Percentiles rank a stretch among this genome's conserved stretches.
Conservation (phyloP, 2,329 filamentous ascomycete species). For the Aspergillus sp. region DNA sequence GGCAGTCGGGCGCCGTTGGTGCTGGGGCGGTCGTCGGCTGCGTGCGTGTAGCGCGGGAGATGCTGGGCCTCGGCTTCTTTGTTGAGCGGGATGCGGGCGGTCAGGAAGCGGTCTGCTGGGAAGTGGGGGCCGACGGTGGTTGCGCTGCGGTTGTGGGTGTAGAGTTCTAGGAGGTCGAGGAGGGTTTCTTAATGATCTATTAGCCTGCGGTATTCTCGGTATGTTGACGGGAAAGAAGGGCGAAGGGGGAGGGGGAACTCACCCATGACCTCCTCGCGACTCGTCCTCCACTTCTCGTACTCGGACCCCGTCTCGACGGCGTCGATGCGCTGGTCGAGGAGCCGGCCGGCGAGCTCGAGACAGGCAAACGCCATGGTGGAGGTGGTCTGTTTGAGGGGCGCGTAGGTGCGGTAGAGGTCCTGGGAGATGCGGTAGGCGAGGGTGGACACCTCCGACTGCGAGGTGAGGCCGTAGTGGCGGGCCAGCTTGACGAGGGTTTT, state of each 20-base stretch:
- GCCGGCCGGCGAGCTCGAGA: constrained; percentile 73
- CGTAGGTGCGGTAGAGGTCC: constrained; percentile 90
- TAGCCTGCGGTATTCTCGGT: too few species aligned
- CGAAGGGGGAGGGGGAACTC: constrained; percentile 24
- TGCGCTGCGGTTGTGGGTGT: constrained; percentile 75
- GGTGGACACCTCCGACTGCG: constrained; percentile 55
- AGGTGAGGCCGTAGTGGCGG: constrained; percentile 57
- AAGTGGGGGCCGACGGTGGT: constrained; percentile 74
- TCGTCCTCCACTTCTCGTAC: constrained; percentile 52
- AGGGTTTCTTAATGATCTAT: constrained; percentile 64
- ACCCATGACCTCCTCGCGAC: constrained; percentile 49
- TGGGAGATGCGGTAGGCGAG: constrained; percentile 79
- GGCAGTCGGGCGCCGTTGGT: constrained; percentile 17
- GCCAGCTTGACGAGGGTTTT: constrained; percentile 79
- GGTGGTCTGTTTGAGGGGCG: constrained; percentile 84
- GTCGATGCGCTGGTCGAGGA: constrained; percentile 59
- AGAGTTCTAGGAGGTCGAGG: constrained; percentile 87
- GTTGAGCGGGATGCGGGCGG: constrained; percentile 83
- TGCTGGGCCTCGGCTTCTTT: constrained; percentile 67
- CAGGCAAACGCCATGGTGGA: constrained; percentile 81
- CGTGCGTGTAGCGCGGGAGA: constrained; percentile 63
- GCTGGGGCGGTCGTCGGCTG: constrained; percentile 33
- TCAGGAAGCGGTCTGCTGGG: constrained; percentile 75
- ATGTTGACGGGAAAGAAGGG: background rate
- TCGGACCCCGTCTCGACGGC: constrained; percentile 47